These are phyloP conservation scores for Hyphopichia burtonii DNA, from an alignment of 1,139 yeast species.

Conservation along the genomic window DNA sequence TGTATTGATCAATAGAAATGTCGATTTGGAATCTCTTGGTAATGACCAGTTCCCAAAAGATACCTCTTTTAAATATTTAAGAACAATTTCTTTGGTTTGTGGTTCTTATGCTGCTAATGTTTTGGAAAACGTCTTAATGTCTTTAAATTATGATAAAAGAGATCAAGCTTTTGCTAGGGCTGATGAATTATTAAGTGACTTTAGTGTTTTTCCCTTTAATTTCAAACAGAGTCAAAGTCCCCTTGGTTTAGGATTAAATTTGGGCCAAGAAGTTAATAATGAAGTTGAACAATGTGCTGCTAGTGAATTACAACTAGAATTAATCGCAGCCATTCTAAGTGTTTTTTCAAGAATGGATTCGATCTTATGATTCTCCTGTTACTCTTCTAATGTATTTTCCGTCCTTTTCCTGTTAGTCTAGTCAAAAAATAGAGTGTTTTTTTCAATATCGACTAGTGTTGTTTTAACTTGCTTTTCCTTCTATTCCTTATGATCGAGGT, in stretches of 20 bases:
- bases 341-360: conserved; percentile 63
- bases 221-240: conserved; percentile 52
- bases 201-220: conserved; percentile 83
- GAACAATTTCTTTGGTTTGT: conserved; percentile 80
- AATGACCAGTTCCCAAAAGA: conserved; percentile 67
- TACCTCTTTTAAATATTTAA: conserved; percentile 66
- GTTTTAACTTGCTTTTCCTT: not conserved
- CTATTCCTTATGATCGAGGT: too few relatives aligned
- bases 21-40: conserved; percentile 47
- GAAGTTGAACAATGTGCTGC: conserved; percentile 64
- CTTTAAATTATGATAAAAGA: conserved; percentile 81
- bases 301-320: conserved; percentile 73
- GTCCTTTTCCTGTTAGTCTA: too few relatives aligned
- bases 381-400: not conserved
- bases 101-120: conserved; percentile 97
- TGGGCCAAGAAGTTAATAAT: conserved; percentile 62
- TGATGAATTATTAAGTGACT: conserved; percentile 82
- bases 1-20: conserved; percentile 68
- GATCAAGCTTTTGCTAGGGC: conserved; percentile 93
- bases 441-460: not conserved
- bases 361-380: conserved; percentile 25
- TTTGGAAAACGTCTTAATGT: conserved; percentile 80
- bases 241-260: conserved; percentile 74
- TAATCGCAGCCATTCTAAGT: conserved; percentile 81
- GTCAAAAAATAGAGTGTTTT: not conserved